Base-by-base conservation (phyloP, 1,284 basidiomycete genomes). In the Leccinum huronense region DNA sequence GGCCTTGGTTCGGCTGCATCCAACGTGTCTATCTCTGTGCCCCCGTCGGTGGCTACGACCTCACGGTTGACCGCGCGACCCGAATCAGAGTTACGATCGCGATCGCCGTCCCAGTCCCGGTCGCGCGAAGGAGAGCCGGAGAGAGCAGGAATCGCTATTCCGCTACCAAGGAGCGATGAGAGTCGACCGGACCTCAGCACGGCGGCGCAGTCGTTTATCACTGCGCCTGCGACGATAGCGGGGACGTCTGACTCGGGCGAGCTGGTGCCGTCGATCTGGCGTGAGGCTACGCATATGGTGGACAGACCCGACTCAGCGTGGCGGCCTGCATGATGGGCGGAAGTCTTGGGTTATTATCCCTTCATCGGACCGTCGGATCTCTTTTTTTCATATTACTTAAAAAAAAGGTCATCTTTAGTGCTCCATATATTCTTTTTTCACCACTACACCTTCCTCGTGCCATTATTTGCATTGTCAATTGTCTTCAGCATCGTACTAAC, bases 151-250 rank as follows among this genome's bases (percentile, higher is more conserved):
- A 31, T 71, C 1, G 38, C 67, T 3, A 71, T 65, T 57, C 74
- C 69, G 7, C 7, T 42, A 36, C 42, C 65, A 1, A 66, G 68
- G 51, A 66, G 34, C 10, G 64, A 65, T 1, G 77, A 73, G 67
- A 85, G 83, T 71, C 83, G 78, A 34, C 81, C 82, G 1, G 87
- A 87, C 71, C 79, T 90, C 70, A 89, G 88, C 72, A 87, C 87
- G 0, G 88, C 89, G 27, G 80, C 84, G 4, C 80, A 81, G 66
- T 89, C 88, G 62, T 88, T 89, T 69, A 80, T 90, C 33, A 89
- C 89, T 3, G 82, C 82, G 14, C 80, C 89, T 53, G 79, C 83
- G 54, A 87, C 85, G 8, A 73, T 87, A 19, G 80, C 80, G 30
- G 83, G 84, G 42, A 75, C 73, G 23, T 84, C 83, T 2, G 79